These are phyloP conservation scores for Podaxis sp. DNA, from an alignment of 768 basidiomycete genomes.

Conservation along the genomic window DNA sequence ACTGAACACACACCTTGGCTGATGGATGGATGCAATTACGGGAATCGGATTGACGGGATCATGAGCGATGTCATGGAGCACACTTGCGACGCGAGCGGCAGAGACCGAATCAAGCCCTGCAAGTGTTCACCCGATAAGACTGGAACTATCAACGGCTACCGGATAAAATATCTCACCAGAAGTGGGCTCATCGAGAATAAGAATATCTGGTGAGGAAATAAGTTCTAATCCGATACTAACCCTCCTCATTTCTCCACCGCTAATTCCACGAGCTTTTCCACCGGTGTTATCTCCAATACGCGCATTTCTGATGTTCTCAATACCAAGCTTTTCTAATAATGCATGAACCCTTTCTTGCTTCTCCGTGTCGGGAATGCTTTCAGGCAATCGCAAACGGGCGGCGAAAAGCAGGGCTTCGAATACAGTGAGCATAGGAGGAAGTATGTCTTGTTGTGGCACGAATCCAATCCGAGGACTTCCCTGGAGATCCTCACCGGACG, in stretches of 20 bases:
- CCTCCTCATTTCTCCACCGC: conserved; percentile 88
- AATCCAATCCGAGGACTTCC: conserved; percentile 67
- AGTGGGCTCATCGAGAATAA: conserved; percentile 88
- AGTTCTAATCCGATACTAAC: conserved; percentile 91
- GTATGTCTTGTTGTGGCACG: conserved; percentile 84
- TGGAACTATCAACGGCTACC: neutral
- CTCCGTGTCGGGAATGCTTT: conserved; percentile 58
- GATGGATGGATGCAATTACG: conserved; percentile 86
- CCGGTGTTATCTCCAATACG: conserved; percentile 69
- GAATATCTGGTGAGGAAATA: conserved; percentile 78
- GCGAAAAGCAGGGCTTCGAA: conserved; percentile 84
- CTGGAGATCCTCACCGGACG: conserved; percentile 26
- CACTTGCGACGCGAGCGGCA: conserved; percentile 74
- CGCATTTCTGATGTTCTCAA: conserved; percentile 64
- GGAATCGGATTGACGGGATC: conserved; percentile 70
- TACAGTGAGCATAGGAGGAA: conserved; percentile 79
- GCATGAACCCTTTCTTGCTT: conserved; percentile 67
- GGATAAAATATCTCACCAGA: conserved; percentile 37
- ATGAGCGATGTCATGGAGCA: conserved; percentile 75
- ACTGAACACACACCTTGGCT: conserved; percentile 59
- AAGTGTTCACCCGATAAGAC: neutral
- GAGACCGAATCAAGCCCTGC: conserved; percentile 85
- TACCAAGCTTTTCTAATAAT: conserved; percentile 77
- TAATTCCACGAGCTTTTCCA: conserved; percentile 77
- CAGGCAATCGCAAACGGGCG: conserved; percentile 81